A percentile compares a stretch with the other conserved stretches of the same genome.
Conservation (phyloP, 2,329 filamentous ascomycete genomes). For the Colletotrichum sansevieriae region DNA sequence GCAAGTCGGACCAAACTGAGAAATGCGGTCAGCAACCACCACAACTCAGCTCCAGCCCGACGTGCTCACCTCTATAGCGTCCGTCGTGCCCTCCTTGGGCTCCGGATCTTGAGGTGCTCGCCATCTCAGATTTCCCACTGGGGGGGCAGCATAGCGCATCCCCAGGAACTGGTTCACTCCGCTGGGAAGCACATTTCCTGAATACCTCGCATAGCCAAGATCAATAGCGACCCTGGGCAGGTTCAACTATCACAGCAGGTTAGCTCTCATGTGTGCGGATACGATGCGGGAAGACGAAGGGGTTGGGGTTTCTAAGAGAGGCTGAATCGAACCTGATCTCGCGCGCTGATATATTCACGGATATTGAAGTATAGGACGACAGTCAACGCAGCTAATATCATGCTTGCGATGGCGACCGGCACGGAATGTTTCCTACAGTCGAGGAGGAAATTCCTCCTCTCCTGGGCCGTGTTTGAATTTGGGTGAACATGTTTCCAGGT, state of each 20-base stretch:
- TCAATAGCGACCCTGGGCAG: slow-evolving; percentile 48
- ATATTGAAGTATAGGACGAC: slow-evolving; percentile 37
- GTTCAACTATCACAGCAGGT: slow-evolving; percentile 22
- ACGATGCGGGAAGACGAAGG: neutral
- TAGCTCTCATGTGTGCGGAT: slow-evolving; percentile 3
- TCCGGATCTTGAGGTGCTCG: slow-evolving; percentile 61
- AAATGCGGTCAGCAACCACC: slow-evolving; percentile 11
- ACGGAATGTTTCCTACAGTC: slow-evolving; percentile 34
- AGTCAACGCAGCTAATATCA: slow-evolving; percentile 36
- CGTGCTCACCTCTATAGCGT: slow-evolving; percentile 51
- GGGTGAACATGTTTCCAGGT: slow-evolving; percentile 34
- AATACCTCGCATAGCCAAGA: slow-evolving; percentile 61
- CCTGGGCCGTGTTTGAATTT: slow-evolving; percentile 26
- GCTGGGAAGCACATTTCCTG: slow-evolving; percentile 53
- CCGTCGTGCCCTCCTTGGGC: slow-evolving; percentile 49
- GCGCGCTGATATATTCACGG: slow-evolving; percentile 26
- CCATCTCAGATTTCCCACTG: slow-evolving; percentile 64
- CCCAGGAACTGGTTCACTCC: slow-evolving; percentile 62
- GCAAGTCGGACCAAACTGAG: slow-evolving; percentile 62
- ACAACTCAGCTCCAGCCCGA: neutral
- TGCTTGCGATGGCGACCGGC: slow-evolving; percentile 36
- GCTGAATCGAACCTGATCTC: slow-evolving; percentile 33
- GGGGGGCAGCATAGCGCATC: slow-evolving; percentile 66
- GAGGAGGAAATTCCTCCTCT: slow-evolving; percentile 29
- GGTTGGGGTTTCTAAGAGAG: neutral